phyloP scores from a whole-genome alignment of 2,329 filamentous ascomycete genomes.

The Sarocladium brachiariae region DNA sequence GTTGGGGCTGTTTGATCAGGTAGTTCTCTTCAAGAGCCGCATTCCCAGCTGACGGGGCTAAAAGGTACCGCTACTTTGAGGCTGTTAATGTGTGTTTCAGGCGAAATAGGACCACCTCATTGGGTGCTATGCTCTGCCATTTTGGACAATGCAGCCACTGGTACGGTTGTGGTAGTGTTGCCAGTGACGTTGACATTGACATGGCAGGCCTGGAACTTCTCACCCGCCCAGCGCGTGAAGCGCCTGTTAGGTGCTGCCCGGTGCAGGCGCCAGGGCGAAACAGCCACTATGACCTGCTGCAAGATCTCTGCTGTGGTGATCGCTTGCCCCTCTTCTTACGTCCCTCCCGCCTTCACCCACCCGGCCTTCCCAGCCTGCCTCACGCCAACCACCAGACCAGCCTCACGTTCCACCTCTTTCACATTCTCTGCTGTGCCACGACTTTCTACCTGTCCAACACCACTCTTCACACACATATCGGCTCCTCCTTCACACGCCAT shows the following conservation, averaged over 20 bases:
- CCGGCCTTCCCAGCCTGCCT: too few species aligned
- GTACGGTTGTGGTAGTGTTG: too few species aligned
- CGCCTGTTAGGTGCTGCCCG: not conserved
- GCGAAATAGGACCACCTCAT: not conserved
- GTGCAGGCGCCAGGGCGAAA: too few species aligned
- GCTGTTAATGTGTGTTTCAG: not conserved
- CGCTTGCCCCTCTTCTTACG: not conserved
- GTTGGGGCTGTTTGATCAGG: not conserved
- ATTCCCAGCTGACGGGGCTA: not conserved
- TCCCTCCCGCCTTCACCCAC: conserved; percentile 3
- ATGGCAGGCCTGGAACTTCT: too few species aligned
- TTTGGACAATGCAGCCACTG: too few species aligned
- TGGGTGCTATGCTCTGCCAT: not conserved
- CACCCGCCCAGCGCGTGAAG: too few species aligned
- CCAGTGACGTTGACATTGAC: too few species aligned
- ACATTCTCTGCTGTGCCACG: conserved; percentile 2
- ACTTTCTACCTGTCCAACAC: conserved; percentile 1
- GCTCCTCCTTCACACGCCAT: not conserved
- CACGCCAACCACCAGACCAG: not conserved
- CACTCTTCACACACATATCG: not conserved
- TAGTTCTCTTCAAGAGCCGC: not conserved
- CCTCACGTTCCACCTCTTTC: conserved; percentile 6
- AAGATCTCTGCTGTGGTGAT: not conserved
- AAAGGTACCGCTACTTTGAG: not conserved
- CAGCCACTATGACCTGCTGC: too few species aligned